Base-by-base conservation (phyloP, 1,284 basidiomycete species). In the Sanghuangporus weigelae region DNA sequence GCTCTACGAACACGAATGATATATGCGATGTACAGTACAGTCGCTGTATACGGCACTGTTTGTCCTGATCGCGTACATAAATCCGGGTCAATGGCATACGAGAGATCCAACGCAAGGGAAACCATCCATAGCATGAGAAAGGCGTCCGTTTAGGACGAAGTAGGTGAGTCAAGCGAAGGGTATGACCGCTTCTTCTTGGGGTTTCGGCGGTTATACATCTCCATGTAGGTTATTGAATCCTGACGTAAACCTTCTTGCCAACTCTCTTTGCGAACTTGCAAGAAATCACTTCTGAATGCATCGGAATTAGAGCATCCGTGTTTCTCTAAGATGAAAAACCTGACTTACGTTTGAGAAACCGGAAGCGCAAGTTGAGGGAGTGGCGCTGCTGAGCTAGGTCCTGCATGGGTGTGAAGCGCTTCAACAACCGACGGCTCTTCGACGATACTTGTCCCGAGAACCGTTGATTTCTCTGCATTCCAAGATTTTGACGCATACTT, bases 211-310 rank as follows among this genome's bases (percentile, higher is more conserved):
- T 48, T 59, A n/a, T 59, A 39, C 57, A 59, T 59, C 44, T 59
- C 57, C 57, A 49, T 48, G 23, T 59, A 49, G 12, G 58, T 36
- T 38, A 60, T 60, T 19, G 58, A 60, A 8, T 60, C 58, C 40
- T 51, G 58, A 12, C 44, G 58, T 14, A 60, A 26, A 7, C 31
- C 31, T 21, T 60, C 16, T 35, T 60, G 42, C 57, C 58, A 60
- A 26, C 23, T 60, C 12, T 35, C 58, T 31, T 46, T 31, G 16
- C 46, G 14, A 31, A 51, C 36, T 3, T 44, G 7, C 11, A 59
- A 42, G n/a, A 8, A 42, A 21, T 44, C 21, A 16, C n/a, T n/a
- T n/a, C 42, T 46, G 57, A 11, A 23, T 44, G n/a, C 21, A 46
- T 3, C 23, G 8, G 1, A 51, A 26, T 21, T 7, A 35, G 10